phyloP scores from a whole-genome alignment of 202 grass and related monocot genomes.

The Panicum virgatum region DNA sequence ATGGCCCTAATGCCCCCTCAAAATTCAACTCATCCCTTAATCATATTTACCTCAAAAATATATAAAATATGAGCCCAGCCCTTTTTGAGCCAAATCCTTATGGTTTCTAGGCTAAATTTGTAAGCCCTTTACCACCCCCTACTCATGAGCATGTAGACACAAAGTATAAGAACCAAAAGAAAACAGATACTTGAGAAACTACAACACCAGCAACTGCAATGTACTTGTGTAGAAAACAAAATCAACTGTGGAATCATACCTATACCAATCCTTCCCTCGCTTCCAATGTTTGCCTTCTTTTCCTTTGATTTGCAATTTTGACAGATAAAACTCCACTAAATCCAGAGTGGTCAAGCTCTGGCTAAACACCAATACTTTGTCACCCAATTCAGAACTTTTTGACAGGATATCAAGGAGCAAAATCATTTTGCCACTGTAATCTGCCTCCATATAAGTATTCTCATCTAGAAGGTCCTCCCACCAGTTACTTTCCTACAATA shows the following conservation, averaged over 20 bases:
- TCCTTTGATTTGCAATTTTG: slow-evolving; percentile 74
- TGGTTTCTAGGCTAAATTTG: too few relatives aligned
- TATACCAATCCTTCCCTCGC: slow-evolving; percentile 98
- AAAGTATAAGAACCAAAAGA: neutral
- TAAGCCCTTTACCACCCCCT: too few relatives aligned
- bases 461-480: slow-evolving; percentile 83
- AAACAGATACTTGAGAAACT: slow-evolving; percentile 9
- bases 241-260: slow-evolving; percentile 53
- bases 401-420: slow-evolving; percentile 89
- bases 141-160: neutral
- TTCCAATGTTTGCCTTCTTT: slow-evolving; percentile 86
- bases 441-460: slow-evolving; percentile 66
- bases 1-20: too few relatives aligned
- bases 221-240: slow-evolving; percentile 25
- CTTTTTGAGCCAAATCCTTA: too few relatives aligned
- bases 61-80: too few relatives aligned
- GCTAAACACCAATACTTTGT: slow-evolving; percentile 94
- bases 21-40: too few relatives aligned
- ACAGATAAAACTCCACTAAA: slow-evolving; percentile 89
- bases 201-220: slow-evolving; percentile 6
- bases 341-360: slow-evolving; percentile 91
- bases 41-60: too few relatives aligned
- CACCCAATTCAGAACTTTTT: slow-evolving; percentile 74
- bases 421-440: slow-evolving; percentile 98
- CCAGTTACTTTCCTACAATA: slow-evolving; percentile 77